Evolutionary conservation across 164 flowering plant genomes (phyloP).

Genomic region (Magnolia officinalis): DNA sequence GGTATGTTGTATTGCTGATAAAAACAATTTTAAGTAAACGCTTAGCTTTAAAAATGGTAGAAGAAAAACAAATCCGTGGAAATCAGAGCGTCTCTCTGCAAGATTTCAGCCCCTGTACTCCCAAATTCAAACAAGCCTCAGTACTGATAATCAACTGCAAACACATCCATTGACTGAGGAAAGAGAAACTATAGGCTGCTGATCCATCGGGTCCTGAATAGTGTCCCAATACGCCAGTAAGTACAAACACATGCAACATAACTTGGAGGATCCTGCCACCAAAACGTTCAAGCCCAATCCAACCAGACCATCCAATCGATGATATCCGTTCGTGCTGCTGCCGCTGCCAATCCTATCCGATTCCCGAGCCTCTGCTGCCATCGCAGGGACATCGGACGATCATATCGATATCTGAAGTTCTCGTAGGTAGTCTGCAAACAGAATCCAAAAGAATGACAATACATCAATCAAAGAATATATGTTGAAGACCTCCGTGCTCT

Average conservation of each 20-base stretch:
- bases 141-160: not conserved
- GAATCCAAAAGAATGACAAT: no score
- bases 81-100: not conserved
- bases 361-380: conserved; percentile 66
- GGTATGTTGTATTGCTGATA: no score
- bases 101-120: not conserved
- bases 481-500: not conserved
- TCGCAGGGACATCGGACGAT: conserved; percentile 69
- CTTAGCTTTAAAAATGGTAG: no score
- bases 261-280: not conserved
- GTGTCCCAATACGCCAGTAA: not conserved
- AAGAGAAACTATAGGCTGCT: not conserved
- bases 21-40: no score
- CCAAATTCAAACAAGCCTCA: not conserved
- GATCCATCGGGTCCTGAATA: not conserved
- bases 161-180: not conserved
- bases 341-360: conserved; percentile 40
- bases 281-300: not conserved
- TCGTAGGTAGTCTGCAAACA: conserved; percentile 62
- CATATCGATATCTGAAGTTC: conserved; percentile 63
- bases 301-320: not conserved
- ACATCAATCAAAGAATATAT: no score
- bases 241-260: not conserved
- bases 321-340: not conserved
- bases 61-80: no score